These are phyloP conservation scores for Cladosporium oxysporum DNA, from an alignment of 2,329 filamentous ascomycete species.

Conservation along the genomic window DNA sequence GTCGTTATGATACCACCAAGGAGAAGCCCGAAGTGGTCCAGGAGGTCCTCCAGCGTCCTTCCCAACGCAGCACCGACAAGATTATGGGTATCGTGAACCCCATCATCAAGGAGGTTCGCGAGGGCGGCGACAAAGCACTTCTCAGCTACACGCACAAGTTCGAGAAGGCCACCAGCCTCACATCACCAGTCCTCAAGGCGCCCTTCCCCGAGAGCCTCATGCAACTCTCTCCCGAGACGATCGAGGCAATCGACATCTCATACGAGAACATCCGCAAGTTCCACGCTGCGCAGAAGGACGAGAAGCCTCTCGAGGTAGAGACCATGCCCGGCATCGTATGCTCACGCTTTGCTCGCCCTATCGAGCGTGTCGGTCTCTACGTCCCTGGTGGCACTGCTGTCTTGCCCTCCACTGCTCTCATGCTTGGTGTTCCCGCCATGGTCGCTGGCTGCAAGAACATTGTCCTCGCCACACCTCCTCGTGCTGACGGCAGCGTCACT, in stretches of 20 bases:
- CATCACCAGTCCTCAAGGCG: slow-evolving; percentile 82
- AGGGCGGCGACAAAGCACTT: slow-evolving; percentile 81
- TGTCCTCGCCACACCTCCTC: slow-evolving; percentile 86
- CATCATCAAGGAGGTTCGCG: slow-evolving; percentile 84
- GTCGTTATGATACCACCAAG: slow-evolving; percentile 68
- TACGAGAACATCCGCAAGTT: slow-evolving; percentile 95
- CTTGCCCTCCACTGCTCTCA: slow-evolving; percentile 93
- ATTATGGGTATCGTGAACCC: slow-evolving; percentile 89
- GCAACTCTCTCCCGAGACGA: slow-evolving; percentile 80
- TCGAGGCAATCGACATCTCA: slow-evolving; percentile 87
- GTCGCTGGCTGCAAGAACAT: slow-evolving; percentile 96
- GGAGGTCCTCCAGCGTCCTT: slow-evolving; percentile 80
- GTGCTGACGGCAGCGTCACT: slow-evolving; percentile 84
- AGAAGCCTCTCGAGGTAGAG: slow-evolving; percentile 80
- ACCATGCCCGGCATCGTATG: slow-evolving; percentile 98
- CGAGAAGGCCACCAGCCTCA: slow-evolving; percentile 90
- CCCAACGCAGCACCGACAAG: slow-evolving; percentile 89
- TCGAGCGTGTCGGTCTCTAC: slow-evolving; percentile 95
- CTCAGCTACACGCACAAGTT: slow-evolving; percentile 97
- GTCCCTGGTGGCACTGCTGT: slow-evolving; percentile 95
- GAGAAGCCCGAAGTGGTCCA: slow-evolving; percentile 66
- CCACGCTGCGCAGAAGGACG: slow-evolving; percentile 86
- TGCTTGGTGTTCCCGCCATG: slow-evolving; percentile 97
- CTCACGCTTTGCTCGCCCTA: slow-evolving; percentile 87
- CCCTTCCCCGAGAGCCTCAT: slow-evolving; percentile 86